phyloP scores from a whole-genome alignment of 345 rosid genomes.

The Citrus hindsii region DNA sequence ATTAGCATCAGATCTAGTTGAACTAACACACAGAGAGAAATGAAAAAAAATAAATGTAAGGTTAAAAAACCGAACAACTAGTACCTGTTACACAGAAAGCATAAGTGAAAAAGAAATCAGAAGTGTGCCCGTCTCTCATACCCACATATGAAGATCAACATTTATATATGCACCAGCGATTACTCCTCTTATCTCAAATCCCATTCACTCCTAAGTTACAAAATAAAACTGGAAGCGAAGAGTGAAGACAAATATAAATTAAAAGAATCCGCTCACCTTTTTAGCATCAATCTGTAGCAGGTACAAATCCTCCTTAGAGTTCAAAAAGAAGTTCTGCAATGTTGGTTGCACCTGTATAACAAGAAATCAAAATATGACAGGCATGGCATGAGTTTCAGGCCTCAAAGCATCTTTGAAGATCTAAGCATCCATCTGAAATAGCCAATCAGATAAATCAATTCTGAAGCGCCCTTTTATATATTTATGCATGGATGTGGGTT shows the following conservation, averaged over 20 bases:
- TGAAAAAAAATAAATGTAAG: neutral
- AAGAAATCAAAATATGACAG: neutral
- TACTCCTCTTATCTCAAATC: neutral
- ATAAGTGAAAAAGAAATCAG: neutral
- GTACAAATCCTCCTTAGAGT: slow-evolving; percentile 53
- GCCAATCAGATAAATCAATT: neutral
- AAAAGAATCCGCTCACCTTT: slow-evolving; percentile 39
- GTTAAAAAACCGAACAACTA: neutral
- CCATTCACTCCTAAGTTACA: neutral
- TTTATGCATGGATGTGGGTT: no score
- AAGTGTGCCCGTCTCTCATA: neutral
- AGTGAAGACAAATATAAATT: neutral
- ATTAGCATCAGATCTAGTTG: neutral
- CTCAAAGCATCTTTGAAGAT: slow-evolving; percentile 1
- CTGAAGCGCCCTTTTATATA: neutral
- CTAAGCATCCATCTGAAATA: neutral
- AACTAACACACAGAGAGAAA: neutral
- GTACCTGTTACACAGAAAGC: neutral
- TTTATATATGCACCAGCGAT: neutral
- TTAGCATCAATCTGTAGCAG: slow-evolving; percentile 78
- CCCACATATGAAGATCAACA: neutral
- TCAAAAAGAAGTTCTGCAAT: slow-evolving; percentile 66
- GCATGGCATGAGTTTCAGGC: neutral
- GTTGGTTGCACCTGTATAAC: slow-evolving; percentile 58
- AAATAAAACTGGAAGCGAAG: neutral